These are phyloP conservation scores for Quercus dentata DNA, from an alignment of 306 rosid species.

Conservation along the genomic window DNA sequence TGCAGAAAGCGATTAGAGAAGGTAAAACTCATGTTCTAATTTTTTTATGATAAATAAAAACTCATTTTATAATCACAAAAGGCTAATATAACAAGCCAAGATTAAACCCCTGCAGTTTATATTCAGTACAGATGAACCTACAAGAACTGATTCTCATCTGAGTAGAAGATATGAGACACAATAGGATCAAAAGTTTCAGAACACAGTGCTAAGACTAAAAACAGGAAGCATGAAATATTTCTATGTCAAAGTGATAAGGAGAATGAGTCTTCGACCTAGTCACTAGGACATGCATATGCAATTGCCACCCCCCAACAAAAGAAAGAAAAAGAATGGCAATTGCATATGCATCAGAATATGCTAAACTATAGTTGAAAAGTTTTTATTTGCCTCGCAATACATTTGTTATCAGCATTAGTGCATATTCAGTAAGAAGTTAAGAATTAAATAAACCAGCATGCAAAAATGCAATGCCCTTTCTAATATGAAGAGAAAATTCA, in stretches of 20 bases:
- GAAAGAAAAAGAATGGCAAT: background rate
- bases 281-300: background rate
- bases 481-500: slow-evolving; percentile 15
- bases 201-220: too few relatives aligned
- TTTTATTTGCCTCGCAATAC: background rate
- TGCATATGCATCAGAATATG: background rate
- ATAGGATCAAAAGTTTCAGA: too few relatives aligned
- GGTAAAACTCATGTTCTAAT: background rate
- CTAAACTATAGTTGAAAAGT: background rate
- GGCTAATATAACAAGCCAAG: background rate
- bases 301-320: background rate
- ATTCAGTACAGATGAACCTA: background rate
- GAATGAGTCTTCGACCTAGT: background rate
- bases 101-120: background rate
- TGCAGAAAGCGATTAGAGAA: background rate
- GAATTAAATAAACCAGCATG: background rate
- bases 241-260: background rate
- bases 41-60: background rate
- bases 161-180: too few relatives aligned
- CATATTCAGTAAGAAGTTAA: background rate
- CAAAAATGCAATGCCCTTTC: background rate
- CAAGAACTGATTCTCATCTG: background rate
- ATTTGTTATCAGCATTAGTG: background rate
- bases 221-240: background rate
- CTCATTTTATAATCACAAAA: background rate